Base-by-base conservation (phyloP, 202 grass and related monocot genomes). In the Carex sylvatica region DNA sequence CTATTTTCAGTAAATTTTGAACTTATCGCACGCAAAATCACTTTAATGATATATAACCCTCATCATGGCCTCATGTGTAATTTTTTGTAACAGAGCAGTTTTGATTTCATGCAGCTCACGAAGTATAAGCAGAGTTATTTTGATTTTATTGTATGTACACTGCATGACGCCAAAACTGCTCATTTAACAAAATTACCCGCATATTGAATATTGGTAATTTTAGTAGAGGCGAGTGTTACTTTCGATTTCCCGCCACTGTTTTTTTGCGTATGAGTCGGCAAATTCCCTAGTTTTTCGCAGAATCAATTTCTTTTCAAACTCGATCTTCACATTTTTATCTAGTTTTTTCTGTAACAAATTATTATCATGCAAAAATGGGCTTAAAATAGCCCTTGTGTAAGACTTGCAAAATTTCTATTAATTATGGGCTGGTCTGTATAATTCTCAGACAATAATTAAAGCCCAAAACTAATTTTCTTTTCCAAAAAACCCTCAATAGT, bases 231-330 rank as follows among this genome's bases (percentile, higher is more conserved):
- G 74, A 53, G 71, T 62, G 61, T 11, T 65, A 0, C 23, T 38
- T 51, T 85, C 79, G 79, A 40, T 77, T 91, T 92, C 90, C 92
- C 88, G 92, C 92, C 90, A 92, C 83, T n/a, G 54, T 26, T 76
- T 53, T 23, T 31, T 59, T 9, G 78, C 12, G 24, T 53, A 26
- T 28, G 53, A 30, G 20, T 30, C 22, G 23, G 2, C 6, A 40
- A 60, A 53, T 31, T 14, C 35, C 1, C 9, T 46, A 9, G 5
- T 31, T 35, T 19, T 56, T 4, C 30, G 6, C 56, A 6, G 33
- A 38, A n/a, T 31, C 6, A 31, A 33, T 75, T 54, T 9, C 14
- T 74, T 26, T 28, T 28, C 28, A 18, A 6, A 28, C 13, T 30
- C 2, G 7, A 74, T 53, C 6, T 74, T 9, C 4, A 35, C 53